These are phyloP conservation scores for Aspergillus steynii DNA, from an alignment of 495 filamentous ascomycete genomes.

Conservation along the genomic window DNA sequence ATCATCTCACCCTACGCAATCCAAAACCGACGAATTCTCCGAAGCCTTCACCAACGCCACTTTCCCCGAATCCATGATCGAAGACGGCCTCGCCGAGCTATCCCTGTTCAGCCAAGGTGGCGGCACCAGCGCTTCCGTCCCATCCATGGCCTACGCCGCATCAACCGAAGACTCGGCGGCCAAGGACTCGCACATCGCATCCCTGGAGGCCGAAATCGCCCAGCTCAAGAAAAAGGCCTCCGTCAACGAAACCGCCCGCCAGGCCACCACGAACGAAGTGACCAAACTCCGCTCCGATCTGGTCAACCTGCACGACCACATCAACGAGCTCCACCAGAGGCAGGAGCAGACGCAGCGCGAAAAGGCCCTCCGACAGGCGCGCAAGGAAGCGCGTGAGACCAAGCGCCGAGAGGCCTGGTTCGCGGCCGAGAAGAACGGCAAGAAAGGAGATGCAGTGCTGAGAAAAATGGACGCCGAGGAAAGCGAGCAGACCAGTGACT, in stretches of 20 bases:
- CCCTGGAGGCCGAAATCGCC: slow-evolving; percentile 37
- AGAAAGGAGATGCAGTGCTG: slow-evolving; percentile 42
- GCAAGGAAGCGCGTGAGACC: slow-evolving; percentile 42
- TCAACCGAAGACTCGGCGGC: slow-evolving; percentile 22
- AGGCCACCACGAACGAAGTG: slow-evolving; percentile 38
- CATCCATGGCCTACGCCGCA: slow-evolving; percentile 12
- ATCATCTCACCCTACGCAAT: slow-evolving; percentile 1
- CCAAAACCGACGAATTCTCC: slow-evolving; percentile 39
- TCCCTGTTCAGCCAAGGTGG: slow-evolving; percentile 33
- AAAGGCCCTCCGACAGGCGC: slow-evolving; percentile 38
- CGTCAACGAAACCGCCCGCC: slow-evolving; percentile 40
- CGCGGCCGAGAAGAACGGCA: slow-evolving; percentile 47
- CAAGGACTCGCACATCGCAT: slow-evolving; percentile 33
- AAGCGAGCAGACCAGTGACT: slow-evolving; percentile 35
- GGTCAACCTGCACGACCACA: slow-evolving; percentile 40
- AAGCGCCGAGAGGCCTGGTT: slow-evolving; percentile 47
- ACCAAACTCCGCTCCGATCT: slow-evolving; percentile 40
- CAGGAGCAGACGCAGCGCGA: slow-evolving; percentile 38
- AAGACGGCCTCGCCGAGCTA: slow-evolving; percentile 57
- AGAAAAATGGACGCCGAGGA: slow-evolving; percentile 42
- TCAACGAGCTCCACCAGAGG: slow-evolving; percentile 43
- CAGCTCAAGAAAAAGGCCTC: slow-evolving; percentile 42
- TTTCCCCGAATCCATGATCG: slow-evolving; percentile 54
- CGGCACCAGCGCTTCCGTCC: slow-evolving; percentile 17
- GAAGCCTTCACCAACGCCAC: slow-evolving; percentile 51